Conservation (phyloP, 805 yeast species). For the Metschnikowia henanensis region DNA sequence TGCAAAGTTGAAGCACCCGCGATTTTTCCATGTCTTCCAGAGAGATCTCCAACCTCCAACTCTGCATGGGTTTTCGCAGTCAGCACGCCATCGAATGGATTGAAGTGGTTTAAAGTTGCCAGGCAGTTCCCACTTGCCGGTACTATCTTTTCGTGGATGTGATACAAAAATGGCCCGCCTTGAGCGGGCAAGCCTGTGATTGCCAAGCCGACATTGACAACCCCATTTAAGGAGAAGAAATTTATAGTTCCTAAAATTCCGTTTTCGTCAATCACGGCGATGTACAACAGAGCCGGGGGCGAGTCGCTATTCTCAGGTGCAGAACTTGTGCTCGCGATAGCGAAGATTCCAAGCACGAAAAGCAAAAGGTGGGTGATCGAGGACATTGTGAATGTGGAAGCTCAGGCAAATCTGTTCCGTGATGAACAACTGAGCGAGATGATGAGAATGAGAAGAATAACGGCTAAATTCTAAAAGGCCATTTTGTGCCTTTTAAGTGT, state of each 20-base stretch:
- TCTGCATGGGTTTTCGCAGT: conserved; percentile 24
- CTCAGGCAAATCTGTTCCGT: not conserved
- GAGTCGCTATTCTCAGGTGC: conserved; percentile 7
- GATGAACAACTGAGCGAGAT: not conserved
- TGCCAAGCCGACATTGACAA: conserved; percentile 32
- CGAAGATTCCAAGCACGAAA: not conserved
- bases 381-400: not conserved
- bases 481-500: too few relatives aligned
- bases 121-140: conserved; percentile 32
- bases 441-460: too few relatives aligned
- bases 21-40: conserved; percentile 40
- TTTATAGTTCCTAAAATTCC: conserved; percentile 29
- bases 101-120: conserved; percentile 37
- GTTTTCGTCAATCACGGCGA: not conserved
- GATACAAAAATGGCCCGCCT: conserved; percentile 45
- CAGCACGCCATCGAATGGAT: conserved; percentile 37
- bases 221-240: conserved; percentile 32
- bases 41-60: conserved; percentile 39
- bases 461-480: too few relatives aligned
- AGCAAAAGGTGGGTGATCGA: not conserved
- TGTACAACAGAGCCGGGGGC: conserved; percentile 1
- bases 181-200: conserved; percentile 30
- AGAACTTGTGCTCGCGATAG: not conserved
- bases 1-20: conserved; percentile 22
- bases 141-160: conserved; percentile 37